These are phyloP conservation scores for Poa annua DNA, from an alignment of 176 grass and related monocot genomes.

Conservation along the genomic window DNA sequence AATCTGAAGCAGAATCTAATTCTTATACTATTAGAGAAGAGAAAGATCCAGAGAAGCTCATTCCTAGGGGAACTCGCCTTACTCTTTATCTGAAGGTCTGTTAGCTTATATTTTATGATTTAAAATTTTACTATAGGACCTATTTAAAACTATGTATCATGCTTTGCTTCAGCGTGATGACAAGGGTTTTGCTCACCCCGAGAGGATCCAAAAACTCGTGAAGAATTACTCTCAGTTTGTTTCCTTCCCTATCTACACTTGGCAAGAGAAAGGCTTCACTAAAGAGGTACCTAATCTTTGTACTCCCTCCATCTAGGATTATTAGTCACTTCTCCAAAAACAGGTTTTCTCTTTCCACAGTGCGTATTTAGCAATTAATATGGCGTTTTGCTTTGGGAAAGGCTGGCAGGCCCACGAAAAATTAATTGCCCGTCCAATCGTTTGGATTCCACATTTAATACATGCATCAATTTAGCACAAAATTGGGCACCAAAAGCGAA, in stretches of 20 bases:
- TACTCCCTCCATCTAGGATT: too few relatives aligned
- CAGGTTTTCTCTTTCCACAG: too few relatives aligned
- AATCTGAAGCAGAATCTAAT: constrained; percentile 76
- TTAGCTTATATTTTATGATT: constrained; percentile 31
- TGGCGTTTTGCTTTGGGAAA: too few relatives aligned
- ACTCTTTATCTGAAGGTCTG: constrained; percentile 91
- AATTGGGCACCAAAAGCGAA: too few relatives aligned
- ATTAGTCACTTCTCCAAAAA: too few relatives aligned
- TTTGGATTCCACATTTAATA: too few relatives aligned
- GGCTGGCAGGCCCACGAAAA: too few relatives aligned
- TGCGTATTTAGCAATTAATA: too few relatives aligned
- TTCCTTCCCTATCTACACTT: constrained; percentile 95
- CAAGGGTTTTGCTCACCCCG: constrained; percentile 92
- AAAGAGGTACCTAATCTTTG: constrained; percentile 68
- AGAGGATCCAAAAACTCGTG: constrained; percentile 91
- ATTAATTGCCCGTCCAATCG: too few relatives aligned
- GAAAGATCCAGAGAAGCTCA: constrained; percentile 72
- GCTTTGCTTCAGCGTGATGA: constrained; percentile 68
- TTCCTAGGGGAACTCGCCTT: constrained; percentile 87
- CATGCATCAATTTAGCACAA: too few relatives aligned
- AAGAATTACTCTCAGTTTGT: constrained; percentile 99
- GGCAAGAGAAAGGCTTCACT: constrained; percentile 95
- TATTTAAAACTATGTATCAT: constrained; percentile 6
- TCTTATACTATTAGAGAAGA: constrained; percentile 88
- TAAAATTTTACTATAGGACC: neutral